Evolutionary conservation across 1,284 basidiomycete genomes (phyloP), one percentile per base, ranked within the genome.

Genomic region (Chalciporus sp.): DNA sequence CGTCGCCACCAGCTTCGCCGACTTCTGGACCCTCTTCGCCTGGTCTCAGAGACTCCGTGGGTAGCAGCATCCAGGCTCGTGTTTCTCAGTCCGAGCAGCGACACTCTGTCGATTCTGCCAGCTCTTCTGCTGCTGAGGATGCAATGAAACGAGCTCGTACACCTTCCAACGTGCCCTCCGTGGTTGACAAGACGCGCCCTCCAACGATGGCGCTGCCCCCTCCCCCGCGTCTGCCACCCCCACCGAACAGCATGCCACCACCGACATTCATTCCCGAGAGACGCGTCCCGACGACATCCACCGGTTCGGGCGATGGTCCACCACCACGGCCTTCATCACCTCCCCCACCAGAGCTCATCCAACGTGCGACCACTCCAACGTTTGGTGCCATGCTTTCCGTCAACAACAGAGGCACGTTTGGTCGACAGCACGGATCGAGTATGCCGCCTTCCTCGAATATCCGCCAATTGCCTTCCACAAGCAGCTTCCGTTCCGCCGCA

Each of bases 261-360:
- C 90, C 92, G 20, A 71, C 81, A 31, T 87, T 89, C 67, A 82
- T 90, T 61, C 88, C 88, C 37, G 88, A 90, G 35, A 79, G 79
- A 62, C 81, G 84, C 53, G 72, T 83, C 43, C 79, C 81, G 17
- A 77, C 81, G 7, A 77, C 76, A 14, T 76, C 79, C 10, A 74
- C 74, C 60, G 77, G 78, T 9, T 76, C 77, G 8, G 73, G 77
- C 49, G 85, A 86, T 54, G 66, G 72, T 7, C 85, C 87, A 8
- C 93, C 94, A 4, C 88, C 89, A 19, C 79, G 93, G 47, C 93
- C 94, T 0, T 89, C 85, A 0, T 96, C 94, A 0, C 93, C 94
- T 1, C 93, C 94, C 6, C 94, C 94, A 5, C 78, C 88, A 12
- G 93, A 96, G 55, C 87, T 94, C 61, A 85, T 95, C 57, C 86